Base-by-base conservation (phyloP, 2,329 filamentous ascomycete species). In the Bimuria novae-zelandiae region DNA sequence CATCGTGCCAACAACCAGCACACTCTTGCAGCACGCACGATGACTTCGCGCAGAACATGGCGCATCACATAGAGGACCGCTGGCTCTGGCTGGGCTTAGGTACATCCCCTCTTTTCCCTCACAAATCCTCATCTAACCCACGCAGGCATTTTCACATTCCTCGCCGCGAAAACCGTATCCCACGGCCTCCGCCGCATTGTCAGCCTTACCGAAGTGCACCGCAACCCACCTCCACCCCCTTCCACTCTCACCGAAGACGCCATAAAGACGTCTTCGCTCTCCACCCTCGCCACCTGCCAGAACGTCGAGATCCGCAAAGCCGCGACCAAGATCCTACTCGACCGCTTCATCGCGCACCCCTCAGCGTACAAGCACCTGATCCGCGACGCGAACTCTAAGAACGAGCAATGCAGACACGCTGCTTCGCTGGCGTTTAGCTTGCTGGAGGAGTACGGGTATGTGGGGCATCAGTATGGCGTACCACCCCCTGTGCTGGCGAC, bases 181-280 rank as follows among this genome's bases (percentile, higher is more conserved):
- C 71, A 79, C 32, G 78, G 83, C 49, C 83, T 92, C 39, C 76
- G 77, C 52, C 75, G 81, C 49, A 84, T 87, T 60, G 82, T 85
- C 59, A 79, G 85, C 62, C 79, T 86, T 48, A 87, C 87, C 58
- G 82, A 86, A 71, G 83, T 94, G 65, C 84, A 84, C 54, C 82
- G 84, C 30, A 83, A 85, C 88, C 68, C 84, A 55, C 46, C 41
- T 52, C 48, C 35, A 27, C 85, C 46, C 88, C 84, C 58, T 80
- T 92, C 61, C 2, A 56, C 89, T 82, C 46, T 89, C 89, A 69
- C 88, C 88, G 55, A 93, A 87, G 49, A 65, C 71, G 70, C 73
- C 4, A 77, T 80, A 43, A 70, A 73, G 33, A 67, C 77, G 29
- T 51, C 64, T 7, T 76, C 76, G 1, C 70, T 80, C 16, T 57